Evolutionary conservation across 352 stramenopile species (phyloP), one percentile per base, ranked within the genome.

Genomic region (Phytophthora europaea): DNA sequence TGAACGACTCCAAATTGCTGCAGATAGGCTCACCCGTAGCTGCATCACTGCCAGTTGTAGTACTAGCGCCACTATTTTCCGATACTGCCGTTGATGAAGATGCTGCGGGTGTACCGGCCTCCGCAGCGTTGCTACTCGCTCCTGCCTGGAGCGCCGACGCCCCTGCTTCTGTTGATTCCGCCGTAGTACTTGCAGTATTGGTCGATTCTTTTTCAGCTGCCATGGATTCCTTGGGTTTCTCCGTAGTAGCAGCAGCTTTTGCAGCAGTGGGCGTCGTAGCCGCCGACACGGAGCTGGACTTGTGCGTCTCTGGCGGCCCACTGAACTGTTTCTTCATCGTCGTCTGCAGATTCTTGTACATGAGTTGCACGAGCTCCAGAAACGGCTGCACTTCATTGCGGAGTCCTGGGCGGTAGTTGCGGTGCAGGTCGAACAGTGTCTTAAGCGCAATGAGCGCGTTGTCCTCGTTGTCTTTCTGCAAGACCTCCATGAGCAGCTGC

Each of bases 391-490:
- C 96, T 70, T 99, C 88, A 47, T 92, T 93, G 20, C 91, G 85
- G n/a, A 98, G 82, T 8, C 81, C 84, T 0, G 94, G 88, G 7
- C 95, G 89, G 79, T 98, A 99, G 70, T 98, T 98, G 67, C 98
- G 98, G 80, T 99, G 97, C 63, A 99, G 77, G 65, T 99, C 96
- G 75, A 99, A 99, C 36, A 99, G 94, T 67, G 98, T 98, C 67
- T 97, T 92, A 50, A 99, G 80, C 62, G 93, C 95, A 61, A 99
- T 83, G 18, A 99, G 82, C 26, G 94, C 94, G 82, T 99, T 99
- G 47, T 99, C 97, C 79, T 99, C 97, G 74, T 98, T 99, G 78
- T 99, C 98, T 38, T 91, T 82, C 47, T 94, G 88, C 52, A 99
- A 78, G 38, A 99, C 95, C 62, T 98, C 88, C 75, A 99, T 97